Base-by-base conservation (phyloP, 1,284 basidiomycete species). In the Stereum hirsutum region DNA sequence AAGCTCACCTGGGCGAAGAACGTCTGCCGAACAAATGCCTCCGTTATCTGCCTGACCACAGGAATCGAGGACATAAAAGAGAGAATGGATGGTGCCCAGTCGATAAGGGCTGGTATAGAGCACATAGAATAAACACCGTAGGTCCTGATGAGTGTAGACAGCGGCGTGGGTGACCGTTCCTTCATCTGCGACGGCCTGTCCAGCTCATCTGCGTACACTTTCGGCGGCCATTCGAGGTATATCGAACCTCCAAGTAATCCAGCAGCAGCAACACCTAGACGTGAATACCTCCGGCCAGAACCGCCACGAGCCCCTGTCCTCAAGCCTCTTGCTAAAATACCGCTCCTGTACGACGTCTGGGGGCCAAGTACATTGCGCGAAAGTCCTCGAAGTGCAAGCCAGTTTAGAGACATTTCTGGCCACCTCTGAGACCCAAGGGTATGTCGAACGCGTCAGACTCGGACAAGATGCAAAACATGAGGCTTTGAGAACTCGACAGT, bases 121-220 rank as follows among this genome's bases (percentile, higher is more conserved):
- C 84, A 89, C 58, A 89, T 69, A 10, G 83, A 73, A 63, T 85
- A 95, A 32, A 94, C 90, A 39, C 82, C 57, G 54, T 92, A 94
- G 1, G 87, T 66, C 42, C 90, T 75, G 20, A 81, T 36, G 19
- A 85, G 68, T 23, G 65, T 56, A 3, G 61, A 73, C 44, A 60
- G 70, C 2, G 66, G 50, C 2, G 51, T 39, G n/a, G 47, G 44
- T 5, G 46, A 35, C n/a, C 50, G 41, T 32, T 49, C 49, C 19
- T 36, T 17, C 30, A 17, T 33, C n/a, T 38, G 45, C 32, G 39
- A n/a, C 46, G 34, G 27, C 24, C 15, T 17, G 30, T 21, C 19
- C 45, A 26, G 15, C n/a, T 11, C 25, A 28, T 51, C 49, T 33
- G 50, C 44, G 28, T 47, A 40, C 32, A 48, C 6, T 8, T 37